Base-by-base conservation (phyloP, 805 yeast species). In the Ogataea angusta region DNA sequence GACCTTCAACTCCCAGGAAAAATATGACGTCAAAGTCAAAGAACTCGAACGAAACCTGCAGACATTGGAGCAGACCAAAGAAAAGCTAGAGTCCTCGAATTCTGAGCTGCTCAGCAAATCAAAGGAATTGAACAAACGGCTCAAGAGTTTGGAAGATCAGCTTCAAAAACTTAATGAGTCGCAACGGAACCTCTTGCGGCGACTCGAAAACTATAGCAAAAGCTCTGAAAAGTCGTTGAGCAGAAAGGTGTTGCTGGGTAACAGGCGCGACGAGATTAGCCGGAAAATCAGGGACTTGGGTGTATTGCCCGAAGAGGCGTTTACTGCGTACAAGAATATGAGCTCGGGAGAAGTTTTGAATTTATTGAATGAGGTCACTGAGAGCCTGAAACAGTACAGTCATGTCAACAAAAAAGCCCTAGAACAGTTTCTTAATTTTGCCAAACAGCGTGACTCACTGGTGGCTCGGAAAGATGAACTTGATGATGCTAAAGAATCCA, bases 381-480 rank as follows among this genome's bases (percentile, higher is more conserved):
- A 73, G 25, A 75, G 73, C 21, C 65, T 91, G 28, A 74, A 77
- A 31, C 71, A 76, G 50, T 82, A 76, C 58, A 75, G 77, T 17
- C 95, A 88, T 59, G 85, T 93, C 36, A 91, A 91, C 64, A 85
- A 84, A 58, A 86, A 88, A 55, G 96, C 98, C 0, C 68, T 85
- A 49, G 97, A 90, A 52, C 96, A 90, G 56, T 86, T 74, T 56
- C 65, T 72, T 36, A 79, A 77, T 29, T 89, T 88, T 57, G 76
- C 84, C 14, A 78, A 74, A 43, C 93, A 90, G 60, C 72, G 84
- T 39, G 82, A 77, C 34, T 83, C 80, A 4, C 67, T 91, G 43
- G 72, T 72, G 1, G 67, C 64, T 17, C 78, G 97, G 52, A 73
- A 85, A 26, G 66, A 66, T 13, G 95, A 87, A 46, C 69, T 91